Evolutionary conservation across 805 yeast genomes (phyloP).

Genomic region (Zygotorulaspora danielsina): DNA sequence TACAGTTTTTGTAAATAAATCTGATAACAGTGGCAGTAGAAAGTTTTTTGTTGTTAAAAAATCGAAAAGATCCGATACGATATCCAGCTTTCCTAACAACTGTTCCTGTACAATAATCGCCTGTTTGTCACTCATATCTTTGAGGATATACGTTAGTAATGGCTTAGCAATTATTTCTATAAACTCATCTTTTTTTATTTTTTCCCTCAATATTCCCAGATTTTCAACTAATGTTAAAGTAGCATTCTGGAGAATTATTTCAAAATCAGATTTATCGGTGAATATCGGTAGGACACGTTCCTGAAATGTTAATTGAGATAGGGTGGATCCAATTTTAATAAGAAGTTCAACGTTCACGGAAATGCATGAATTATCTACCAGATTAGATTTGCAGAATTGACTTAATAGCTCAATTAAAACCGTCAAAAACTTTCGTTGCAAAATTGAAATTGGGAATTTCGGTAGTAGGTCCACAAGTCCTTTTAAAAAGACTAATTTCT

Average conservation of each 20-base stretch:
- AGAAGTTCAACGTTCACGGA: constrained; percentile 45
- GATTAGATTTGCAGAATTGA: constrained; percentile 35
- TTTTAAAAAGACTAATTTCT: constrained; percentile 62
- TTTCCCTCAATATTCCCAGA: constrained; percentile 43
- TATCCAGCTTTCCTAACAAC: constrained; percentile 43
- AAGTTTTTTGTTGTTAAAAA: constrained; percentile 68
- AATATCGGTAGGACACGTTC: constrained; percentile 56
- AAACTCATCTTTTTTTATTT: constrained; percentile 52
- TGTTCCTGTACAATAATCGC: constrained; percentile 45
- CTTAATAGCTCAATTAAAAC: constrained; percentile 51
- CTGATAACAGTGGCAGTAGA: constrained; percentile 68
- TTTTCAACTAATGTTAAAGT: constrained; percentile 44
- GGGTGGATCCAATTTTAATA: constrained; percentile 54
- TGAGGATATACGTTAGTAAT: constrained; percentile 26
- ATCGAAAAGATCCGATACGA: constrained; percentile 48
- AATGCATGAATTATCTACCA: constrained; percentile 42
- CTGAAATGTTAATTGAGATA: constrained; percentile 75
- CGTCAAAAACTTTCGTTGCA: constrained; percentile 71
- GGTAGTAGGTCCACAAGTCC: constrained; percentile 53
- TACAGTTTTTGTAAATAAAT: constrained; percentile 78
- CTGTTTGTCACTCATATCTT: constrained; percentile 21
- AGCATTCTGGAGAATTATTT: constrained; percentile 23
- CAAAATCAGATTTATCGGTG: constrained; percentile 18
- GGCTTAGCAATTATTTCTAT: constrained; percentile 33
- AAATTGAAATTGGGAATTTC: constrained; percentile 54